Base-by-base conservation (phyloP, 257 asterid species). In the Eustoma russellianum region DNA sequence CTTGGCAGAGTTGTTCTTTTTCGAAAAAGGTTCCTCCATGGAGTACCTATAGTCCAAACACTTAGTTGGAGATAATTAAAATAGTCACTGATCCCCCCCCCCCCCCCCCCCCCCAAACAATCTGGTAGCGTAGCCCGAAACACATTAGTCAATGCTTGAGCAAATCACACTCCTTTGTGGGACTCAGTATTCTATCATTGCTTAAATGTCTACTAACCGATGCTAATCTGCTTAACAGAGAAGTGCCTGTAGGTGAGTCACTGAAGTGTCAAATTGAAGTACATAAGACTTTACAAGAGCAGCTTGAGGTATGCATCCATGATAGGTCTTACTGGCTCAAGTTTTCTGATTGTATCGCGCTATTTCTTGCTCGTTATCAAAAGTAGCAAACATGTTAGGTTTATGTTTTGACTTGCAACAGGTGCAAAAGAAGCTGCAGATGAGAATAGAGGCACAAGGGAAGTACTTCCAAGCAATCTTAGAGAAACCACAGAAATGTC, bases 371-470 rank as follows among this genome's bases (percentile, higher is more conserved):
- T 35, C 7, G 13, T 43, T 58, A 3, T 9, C 12, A 6, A 6
- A 3, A n/a, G 6, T 34, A 10, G 17, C 5, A 13, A 15, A 17
- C 4, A 28, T 44, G 28, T 24, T 10, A 19, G 19, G 5, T 0
- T 35, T 28, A 30, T 38, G 35, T 38, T 9, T 41, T 17, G 35
- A 18, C 24, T 30, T 45, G 41, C 3, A 38, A 49, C 83, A 90
- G 97, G 96, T 86, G 59, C 94, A 90, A 65, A 84, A 78, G 88
- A 86, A 75, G 55, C 34, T 90, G 74, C 96, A 83, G 55, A 83
- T 79, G 88, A 78, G 98, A 72, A 83, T 90, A 73, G 98, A 83
- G 72, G 83, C 98, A 6, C 98, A 90, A 63, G 94, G 96, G 59
- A 90, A 77, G 70, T 90, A 90, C 73, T 74, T 90, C 71, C 94